Evolutionary conservation across 306 rosid genomes (phyloP), one percentile per base, ranked within the genome.

Genomic region (Mimosa bimucronata): DNA sequence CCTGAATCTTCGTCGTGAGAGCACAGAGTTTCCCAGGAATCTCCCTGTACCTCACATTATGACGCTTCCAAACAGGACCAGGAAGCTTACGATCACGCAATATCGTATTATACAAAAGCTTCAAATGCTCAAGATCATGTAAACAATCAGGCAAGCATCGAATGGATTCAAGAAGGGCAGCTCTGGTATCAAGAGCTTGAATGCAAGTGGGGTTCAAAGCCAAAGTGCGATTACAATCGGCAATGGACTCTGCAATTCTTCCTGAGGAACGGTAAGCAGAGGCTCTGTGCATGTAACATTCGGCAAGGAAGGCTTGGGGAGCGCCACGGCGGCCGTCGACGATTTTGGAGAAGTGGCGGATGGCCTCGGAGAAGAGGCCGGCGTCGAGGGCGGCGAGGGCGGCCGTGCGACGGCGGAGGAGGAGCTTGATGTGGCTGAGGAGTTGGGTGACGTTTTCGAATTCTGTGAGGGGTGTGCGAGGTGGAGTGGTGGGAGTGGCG

Each of bases 351-450:
- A 93, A 93, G 70, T 93, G 97, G 34, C 98, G 98, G 64, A 95
- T 95, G 42, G 99, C 97, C 66, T 95, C 99, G 0, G 97, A 70
- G 80, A 90, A 86, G 34, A 93, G 90, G 4, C 97, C 93, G 1
- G 98, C 99, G 21, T 95, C 97, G 6, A 93, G 88, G 60, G 99
- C 98, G 0, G 98, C 98, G 1, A 93, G 73, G 0, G 99, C 98
- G 5, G 99, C 94, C 0, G 97, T 86, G 3, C 94, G 89, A 0
- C 98, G 92, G 42, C 97, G 94, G 74, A 90, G 83, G 67, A 91
- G 97, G 78, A 93, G 94, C 84, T 95, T 95, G 57, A 93, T 89
- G 77, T 95, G 97, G 78, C 88, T 71, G 46, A 95, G 89, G 30
- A 93, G 94, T 13, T 91, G 93, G 16, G 82, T 81, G 0, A 91